phyloP scores from a whole-genome alignment of 805 yeast species.

The Wickerhamiella azyma region DNA sequence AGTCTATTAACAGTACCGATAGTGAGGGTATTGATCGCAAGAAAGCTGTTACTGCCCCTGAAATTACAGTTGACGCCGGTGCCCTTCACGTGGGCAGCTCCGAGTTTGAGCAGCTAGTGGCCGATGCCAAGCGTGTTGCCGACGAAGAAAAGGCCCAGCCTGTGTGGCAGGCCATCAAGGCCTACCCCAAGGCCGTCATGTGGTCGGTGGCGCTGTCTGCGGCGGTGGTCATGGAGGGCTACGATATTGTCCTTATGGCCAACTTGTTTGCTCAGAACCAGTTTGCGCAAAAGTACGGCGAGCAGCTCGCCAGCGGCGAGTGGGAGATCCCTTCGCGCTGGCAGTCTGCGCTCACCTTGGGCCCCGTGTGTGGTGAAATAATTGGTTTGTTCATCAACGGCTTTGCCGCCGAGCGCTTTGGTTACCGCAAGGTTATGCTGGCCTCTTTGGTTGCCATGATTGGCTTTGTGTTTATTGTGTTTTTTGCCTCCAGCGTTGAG shows the following conservation, averaged over 20 bases:
- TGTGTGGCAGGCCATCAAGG: conserved; percentile 25
- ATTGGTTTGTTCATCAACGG: conserved; percentile 36
- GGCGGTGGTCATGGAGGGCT: conserved; percentile 38
- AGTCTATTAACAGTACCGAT: background rate
- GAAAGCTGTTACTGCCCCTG: background rate
- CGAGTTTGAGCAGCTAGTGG: conserved; percentile 17
- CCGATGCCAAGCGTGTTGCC: conserved; percentile 6
- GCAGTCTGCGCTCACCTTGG: conserved; percentile 17
- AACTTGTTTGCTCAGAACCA: conserved; percentile 34
- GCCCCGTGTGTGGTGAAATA: conserved; percentile 28
- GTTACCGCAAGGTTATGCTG: conserved; percentile 34
- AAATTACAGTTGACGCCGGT: background rate
- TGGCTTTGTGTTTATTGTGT: conserved; percentile 22
- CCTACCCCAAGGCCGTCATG: conserved; percentile 31
- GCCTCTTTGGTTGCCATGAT: background rate
- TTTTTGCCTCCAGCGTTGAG: conserved; percentile 29
- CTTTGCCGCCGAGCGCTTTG: conserved; percentile 31
- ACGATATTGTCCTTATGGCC: conserved; percentile 30
- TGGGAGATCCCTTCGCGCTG: conserved; percentile 15
- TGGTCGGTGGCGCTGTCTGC: conserved; percentile 35
- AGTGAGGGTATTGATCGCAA: background rate
- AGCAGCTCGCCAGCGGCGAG: conserved; percentile 10
- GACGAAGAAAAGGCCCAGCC: conserved; percentile 21
- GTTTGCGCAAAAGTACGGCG: conserved; percentile 32
- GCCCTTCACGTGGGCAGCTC: background rate